These are phyloP conservation scores for Solanum virginianum DNA, from an alignment of 257 asterid genomes.

Conservation along the genomic window DNA sequence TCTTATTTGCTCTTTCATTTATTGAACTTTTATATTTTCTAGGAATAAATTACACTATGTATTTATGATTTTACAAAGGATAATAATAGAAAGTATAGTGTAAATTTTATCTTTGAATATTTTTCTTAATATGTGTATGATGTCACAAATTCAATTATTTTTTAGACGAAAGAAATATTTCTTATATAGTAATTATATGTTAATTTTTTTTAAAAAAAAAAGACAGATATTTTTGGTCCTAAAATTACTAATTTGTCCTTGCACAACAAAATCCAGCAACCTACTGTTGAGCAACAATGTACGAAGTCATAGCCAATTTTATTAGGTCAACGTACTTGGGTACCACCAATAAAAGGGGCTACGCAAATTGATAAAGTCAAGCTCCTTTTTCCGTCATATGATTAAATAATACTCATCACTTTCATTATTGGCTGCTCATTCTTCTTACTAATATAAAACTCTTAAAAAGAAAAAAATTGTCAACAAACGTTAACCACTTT, in stretches of 20 bases:
- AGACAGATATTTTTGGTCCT: no score
- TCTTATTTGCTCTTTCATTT: no score
- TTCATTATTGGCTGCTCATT: not conserved
- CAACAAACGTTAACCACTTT: not conserved
- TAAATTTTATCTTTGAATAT: no score
- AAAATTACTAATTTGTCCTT: not conserved
- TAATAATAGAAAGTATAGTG: no score
- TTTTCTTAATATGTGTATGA: no score
- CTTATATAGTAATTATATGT: no score
- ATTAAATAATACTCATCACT: not conserved
- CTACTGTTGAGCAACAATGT: not conserved
- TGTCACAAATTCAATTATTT: no score
- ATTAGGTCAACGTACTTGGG: not conserved
- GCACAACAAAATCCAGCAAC: not conserved
- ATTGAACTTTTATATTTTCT: no score
- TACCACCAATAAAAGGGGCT: not conserved
- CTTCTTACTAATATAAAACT: not conserved
- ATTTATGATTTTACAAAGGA: no score
- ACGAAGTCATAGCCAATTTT: not conserved
- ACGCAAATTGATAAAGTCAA: not conserved
- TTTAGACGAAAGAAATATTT: accelerated
- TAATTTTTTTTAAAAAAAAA: no score
- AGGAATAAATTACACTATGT: no score
- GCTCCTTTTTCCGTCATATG: not conserved
- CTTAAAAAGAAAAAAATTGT: not conserved